phyloP scores from a whole-genome alignment of 108 stramenopile genomes.

The Skeletonema tropicum region DNA sequence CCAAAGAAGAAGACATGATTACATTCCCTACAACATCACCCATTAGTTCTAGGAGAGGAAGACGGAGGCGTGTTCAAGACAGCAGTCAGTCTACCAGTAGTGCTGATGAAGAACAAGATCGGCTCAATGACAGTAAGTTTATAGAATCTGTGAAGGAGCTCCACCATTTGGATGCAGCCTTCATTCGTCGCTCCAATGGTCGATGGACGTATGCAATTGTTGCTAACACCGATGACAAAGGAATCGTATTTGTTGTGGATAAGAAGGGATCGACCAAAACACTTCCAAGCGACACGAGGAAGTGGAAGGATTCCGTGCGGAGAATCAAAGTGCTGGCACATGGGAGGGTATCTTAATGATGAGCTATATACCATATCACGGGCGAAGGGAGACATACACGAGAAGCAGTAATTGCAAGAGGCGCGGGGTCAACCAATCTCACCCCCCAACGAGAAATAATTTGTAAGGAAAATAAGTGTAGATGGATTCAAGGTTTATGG shows the following conservation, averaged over 20 bases:
- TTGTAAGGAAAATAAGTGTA: too few relatives aligned
- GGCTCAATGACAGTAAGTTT: slow-evolving; percentile 5
- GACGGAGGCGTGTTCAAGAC: neutral
- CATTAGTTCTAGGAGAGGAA: too few relatives aligned
- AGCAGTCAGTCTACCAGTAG: slow-evolving; percentile 6
- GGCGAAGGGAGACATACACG: too few relatives aligned
- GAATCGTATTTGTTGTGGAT: slow-evolving; percentile 44
- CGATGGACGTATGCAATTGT: slow-evolving; percentile 47
- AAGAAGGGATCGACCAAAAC: slow-evolving; percentile 37
- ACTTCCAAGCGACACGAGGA: slow-evolving; percentile 18
- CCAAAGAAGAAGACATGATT: slow-evolving; percentile 39
- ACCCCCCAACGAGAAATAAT: too few relatives aligned
- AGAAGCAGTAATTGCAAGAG: neutral
- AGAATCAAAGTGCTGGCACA: slow-evolving; percentile 21
- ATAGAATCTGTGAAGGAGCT: slow-evolving; percentile 12
- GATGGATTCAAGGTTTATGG: too few relatives aligned
- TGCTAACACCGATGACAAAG: slow-evolving; percentile 20
- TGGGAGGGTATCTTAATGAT: slow-evolving; percentile 14
- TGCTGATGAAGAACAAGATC: slow-evolving; percentile 6
- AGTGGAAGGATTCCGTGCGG: slow-evolving; percentile 38
- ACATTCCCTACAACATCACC: slow-evolving; percentile 11
- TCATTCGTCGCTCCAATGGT: slow-evolving; percentile 44
- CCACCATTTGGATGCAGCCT: slow-evolving; percentile 33
- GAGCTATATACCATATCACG: neutral
- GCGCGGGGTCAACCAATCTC: too few relatives aligned